Conservation (phyloP, 495 filamentous ascomycete genomes). For the Aspergillus indologenus region DNA sequence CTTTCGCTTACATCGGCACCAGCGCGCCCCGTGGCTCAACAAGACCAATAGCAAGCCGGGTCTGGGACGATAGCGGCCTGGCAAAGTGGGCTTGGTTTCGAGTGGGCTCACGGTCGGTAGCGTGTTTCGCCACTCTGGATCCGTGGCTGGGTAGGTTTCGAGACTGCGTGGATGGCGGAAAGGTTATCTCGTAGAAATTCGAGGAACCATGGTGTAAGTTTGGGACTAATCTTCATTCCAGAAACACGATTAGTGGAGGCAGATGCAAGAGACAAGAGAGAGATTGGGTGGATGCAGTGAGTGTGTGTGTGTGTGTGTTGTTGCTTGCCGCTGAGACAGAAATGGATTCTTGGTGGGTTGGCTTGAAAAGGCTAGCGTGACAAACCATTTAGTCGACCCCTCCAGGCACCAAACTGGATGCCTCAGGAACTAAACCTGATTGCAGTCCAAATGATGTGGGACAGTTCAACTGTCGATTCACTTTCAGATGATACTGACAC, state of each 20-base stretch:
- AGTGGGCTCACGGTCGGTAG: not conserved
- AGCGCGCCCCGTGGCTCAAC: not conserved
- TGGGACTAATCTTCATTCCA: no score
- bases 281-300: no score
- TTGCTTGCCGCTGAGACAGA: not conserved
- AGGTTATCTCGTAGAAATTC: not conserved
- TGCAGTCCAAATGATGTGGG: no score
- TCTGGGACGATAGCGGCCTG: not conserved
- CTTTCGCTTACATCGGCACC: constrained; percentile 3
- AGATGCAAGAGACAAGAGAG: not conserved
- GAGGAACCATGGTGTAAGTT: not conserved
- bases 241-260: no score
- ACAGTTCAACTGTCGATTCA: no score
- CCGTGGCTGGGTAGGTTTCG: not conserved
- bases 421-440: not conserved
- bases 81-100: not conserved
- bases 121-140: not conserved
- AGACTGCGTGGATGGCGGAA: not conserved
- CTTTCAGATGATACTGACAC: no score
- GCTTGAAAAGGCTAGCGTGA: not conserved
- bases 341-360: not conserved
- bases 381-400: not conserved
- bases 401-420: not conserved
- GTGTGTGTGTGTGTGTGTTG: no score
- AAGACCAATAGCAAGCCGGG: not conserved